Percentiles rank a stretch among this genome's conserved stretches.
These are phyloP conservation scores for Diplotaxis tenuifolia DNA, from an alignment of 345 rosid species.

Conservation along the genomic window DNA sequence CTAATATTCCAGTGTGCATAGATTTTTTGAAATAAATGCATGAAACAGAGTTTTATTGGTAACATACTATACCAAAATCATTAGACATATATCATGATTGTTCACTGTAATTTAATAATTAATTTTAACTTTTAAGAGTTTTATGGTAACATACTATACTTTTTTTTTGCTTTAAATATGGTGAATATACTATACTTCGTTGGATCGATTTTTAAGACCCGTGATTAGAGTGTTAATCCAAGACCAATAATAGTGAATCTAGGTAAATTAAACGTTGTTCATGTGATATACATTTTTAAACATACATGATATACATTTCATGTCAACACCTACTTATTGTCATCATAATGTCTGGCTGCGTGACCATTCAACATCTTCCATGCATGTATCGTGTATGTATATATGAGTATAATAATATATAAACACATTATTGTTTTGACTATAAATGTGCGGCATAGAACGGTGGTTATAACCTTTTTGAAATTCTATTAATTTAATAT, in stretches of 20 bases:
- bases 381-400: neutral
- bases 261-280: slow-evolving; percentile 23
- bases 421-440: slow-evolving; percentile 35
- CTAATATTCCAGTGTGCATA: neutral
- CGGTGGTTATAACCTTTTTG: slow-evolving; percentile 15
- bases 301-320: slow-evolving; percentile 1
- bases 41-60: too few relatives aligned
- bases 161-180: too few relatives aligned
- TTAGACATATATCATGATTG: neutral
- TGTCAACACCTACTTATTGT: slow-evolving; percentile 18
- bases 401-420: slow-evolving; percentile 1
- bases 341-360: slow-evolving; percentile 36
- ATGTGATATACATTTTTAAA: slow-evolving; percentile 13
- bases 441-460: slow-evolving; percentile 11
- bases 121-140: neutral
- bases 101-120: neutral
- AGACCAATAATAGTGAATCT: neutral
- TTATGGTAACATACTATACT: neutral
- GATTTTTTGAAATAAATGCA: neutral
- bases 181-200: neutral
- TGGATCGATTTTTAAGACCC: neutral
- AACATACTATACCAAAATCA: neutral
- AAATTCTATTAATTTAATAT: neutral
- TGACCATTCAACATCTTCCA: slow-evolving; percentile 4
- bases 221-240: slow-evolving; percentile 1